Percentiles rank a stretch among this genome's conserved stretches.
These are phyloP conservation scores for Helichrysum umbraculigerum DNA, from an alignment of 129 eudicot genomes.

Conservation along the genomic window DNA sequence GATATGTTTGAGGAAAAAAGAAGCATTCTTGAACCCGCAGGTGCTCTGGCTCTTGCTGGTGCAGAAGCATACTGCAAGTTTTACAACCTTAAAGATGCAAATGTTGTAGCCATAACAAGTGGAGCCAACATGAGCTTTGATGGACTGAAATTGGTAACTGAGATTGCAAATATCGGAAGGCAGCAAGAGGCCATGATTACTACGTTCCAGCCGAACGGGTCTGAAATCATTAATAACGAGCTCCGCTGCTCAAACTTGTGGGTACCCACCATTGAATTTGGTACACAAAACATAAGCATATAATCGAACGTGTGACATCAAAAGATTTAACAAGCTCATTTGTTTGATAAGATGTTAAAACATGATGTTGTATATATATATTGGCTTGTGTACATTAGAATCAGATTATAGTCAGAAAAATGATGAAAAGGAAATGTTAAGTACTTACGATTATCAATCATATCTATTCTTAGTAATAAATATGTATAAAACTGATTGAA, in stretches of 20 bases:
- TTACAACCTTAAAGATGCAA: slow-evolving; percentile 70
- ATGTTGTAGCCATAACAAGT: slow-evolving; percentile 77
- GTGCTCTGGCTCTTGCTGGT: slow-evolving; percentile 97
- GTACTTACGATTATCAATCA: not conserved
- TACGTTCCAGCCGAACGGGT: not conserved
- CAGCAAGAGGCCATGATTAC: not conserved
- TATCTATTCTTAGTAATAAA: not conserved
- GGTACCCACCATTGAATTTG: not conserved
- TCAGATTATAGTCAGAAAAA: too few species aligned
- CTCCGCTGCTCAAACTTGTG: not conserved
- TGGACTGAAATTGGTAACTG: slow-evolving; percentile 77
- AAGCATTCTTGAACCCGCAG: slow-evolving; percentile 94
- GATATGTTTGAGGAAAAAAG: slow-evolving; percentile 98
- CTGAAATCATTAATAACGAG: not conserved
- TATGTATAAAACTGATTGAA: too few species aligned
- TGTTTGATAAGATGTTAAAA: too few species aligned
- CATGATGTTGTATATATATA: not conserved
- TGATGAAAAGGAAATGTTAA: not conserved
- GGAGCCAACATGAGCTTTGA: slow-evolving; percentile 98
- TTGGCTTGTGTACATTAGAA: not conserved
- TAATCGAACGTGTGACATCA: not conserved
- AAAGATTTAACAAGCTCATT: not conserved
- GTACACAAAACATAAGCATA: not conserved
- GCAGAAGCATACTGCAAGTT: slow-evolving; percentile 94
- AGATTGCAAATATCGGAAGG: slow-evolving; percentile 2